Base-by-base conservation (phyloP, 306 rosid species). In the Corylus avellana region DNA sequence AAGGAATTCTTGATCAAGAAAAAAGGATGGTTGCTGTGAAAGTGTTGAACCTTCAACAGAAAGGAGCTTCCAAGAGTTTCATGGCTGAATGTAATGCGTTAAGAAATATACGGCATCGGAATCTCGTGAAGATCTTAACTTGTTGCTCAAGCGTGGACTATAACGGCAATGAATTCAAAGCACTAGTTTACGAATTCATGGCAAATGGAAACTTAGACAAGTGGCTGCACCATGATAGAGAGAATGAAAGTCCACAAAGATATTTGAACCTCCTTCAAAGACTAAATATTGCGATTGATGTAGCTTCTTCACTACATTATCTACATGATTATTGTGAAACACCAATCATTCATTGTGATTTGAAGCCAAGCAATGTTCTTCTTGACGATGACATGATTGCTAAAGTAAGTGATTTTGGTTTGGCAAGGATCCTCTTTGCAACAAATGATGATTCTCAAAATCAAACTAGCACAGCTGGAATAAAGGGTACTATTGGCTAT, bases 351-450 rank as follows among this genome's bases (percentile, higher is more conserved):
- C 75, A 80, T 55, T 67, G 79, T n/a, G 84, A 80, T n/a, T 2
- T 80, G 1, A 80, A 80, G 75, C 84, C 82, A 5, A 72, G 77
- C 50, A 78, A 70, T 70, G 51, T 70, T 16, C 76, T 78, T 70
- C 76, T 78, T 46, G 81, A 78, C 16, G 25, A 72, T 48, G 51
- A 49, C 20, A 48, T 74, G 75, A 72, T 73, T 17, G 75, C 70
- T 44, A 78, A 44, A 7, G 75, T 80, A 32, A 73, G 84, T 77
- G 82, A 84, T 73, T 84, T 84, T 69, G 87, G 82, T 35, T 32
- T 73, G 50, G 78, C 85, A 74, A 81, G 78, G 67, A 27, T 84
- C 11, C 32, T 77, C 17, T 69, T 75, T 49, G 12, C 10, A 1
- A 11, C 27, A 16, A 12, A 27, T 25, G 32, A 70, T n/a, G 51